Base-by-base conservation (phyloP, 2,329 filamentous ascomycete species). In the Xylogone sp. region DNA sequence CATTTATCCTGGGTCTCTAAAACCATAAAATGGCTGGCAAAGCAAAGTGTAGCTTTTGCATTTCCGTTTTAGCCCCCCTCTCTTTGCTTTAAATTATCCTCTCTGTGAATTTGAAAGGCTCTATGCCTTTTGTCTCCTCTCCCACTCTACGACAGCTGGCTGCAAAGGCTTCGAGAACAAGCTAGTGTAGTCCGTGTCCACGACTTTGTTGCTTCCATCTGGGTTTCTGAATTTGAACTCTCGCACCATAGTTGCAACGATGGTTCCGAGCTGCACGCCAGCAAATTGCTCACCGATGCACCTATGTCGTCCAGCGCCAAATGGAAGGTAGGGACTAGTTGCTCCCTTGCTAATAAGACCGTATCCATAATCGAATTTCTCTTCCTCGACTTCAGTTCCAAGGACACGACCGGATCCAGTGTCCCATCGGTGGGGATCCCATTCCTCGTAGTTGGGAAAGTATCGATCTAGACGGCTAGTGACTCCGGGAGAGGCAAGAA, bases 211-310 rank as follows among this genome's bases (percentile, higher is more conserved):
- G 67, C 79, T 82, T n/a, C 88, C 87, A 61, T 88, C 83, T 2
- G 84, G 69, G 62, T 90, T 95, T 65, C 79, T 77, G 68, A 96
- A 82, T 74, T 90, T 93, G 75, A 96, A 89, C 49, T 83, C 68
- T 46, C 90, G 81, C 42, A 96, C 87, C 58, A 92, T 74, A 53
- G 84, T 84, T 47, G 86, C 90, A 12, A 86, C 75, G 59, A 97
- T 95, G 43, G 90, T 91, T 67, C 92, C 87, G 56, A 97, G 77
- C 73, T 97, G 93, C 52, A 95, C 79, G 68, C 95, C 96, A 60
- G 93, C 93, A 69, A 97, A 97, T 65, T 96, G 90, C 77, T 97
- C 93, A 59, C 93, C 93, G 65, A 97, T 97, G 72, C 93, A 97
- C 59, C 93, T 81, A 72, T 97, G 93, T 60, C 93, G 80, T 42